Conservation (phyloP, 345 rosid species). For the Boechera divaricarpa region DNA sequence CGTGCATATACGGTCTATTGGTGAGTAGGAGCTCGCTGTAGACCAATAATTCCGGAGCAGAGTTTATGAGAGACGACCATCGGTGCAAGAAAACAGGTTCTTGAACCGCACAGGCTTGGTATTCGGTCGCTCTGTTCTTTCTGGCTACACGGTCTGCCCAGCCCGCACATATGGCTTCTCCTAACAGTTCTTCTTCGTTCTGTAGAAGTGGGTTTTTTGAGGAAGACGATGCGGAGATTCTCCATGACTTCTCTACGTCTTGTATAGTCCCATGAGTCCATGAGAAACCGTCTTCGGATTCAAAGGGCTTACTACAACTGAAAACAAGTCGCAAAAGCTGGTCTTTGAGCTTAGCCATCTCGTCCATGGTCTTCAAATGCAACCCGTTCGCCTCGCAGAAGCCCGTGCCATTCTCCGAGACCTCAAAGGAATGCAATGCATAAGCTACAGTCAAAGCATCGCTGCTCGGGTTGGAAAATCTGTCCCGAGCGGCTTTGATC, state of each 20-base stretch:
- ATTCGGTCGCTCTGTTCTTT: conserved; percentile 58
- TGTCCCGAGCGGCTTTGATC: conserved; percentile 58
- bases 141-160: conserved; percentile 96
- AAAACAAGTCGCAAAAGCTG: conserved; percentile 82
- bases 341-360: conserved; percentile 85
- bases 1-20: conserved; percentile 84
- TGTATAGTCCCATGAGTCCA: conserved; percentile 74
- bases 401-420: conserved; percentile 46
- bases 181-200: conserved; percentile 74
- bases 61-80: conserved; percentile 63
- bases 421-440: conserved; percentile 78
- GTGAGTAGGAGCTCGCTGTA: conserved; percentile 74
- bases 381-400: conserved; percentile 68
- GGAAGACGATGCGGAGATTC: conserved; percentile 44
- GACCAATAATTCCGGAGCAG: conserved; percentile 88
- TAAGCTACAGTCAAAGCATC: conserved; percentile 79
- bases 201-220: conserved; percentile 55
- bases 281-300: conserved; percentile 53
- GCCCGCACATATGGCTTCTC: conserved; percentile 90
- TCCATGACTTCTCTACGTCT: conserved; percentile 79
- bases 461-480: conserved; percentile 77
- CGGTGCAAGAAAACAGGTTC: conserved; percentile 82
- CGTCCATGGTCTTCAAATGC: conserved; percentile 86
- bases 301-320: conserved; percentile 47
- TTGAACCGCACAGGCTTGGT: conserved; percentile 72